Percentiles rank a stretch among this genome's conserved stretches.
These are phyloP conservation scores for Orbilia oligospora DNA, from an alignment of 2,329 filamentous ascomycete genomes.

Conservation along the genomic window DNA sequence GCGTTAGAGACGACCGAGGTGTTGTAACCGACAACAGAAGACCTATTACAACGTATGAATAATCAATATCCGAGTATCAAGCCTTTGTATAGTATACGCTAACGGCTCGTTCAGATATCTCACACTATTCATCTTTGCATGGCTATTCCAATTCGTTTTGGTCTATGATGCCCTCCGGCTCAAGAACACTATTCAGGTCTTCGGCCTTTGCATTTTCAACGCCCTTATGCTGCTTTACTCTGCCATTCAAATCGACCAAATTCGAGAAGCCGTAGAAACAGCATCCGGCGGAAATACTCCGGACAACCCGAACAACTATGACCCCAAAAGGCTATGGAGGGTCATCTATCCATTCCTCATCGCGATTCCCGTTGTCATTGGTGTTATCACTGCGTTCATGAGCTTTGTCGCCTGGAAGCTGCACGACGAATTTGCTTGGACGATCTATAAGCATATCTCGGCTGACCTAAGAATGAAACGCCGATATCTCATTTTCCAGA, in stretches of 20 bases:
- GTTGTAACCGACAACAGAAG: constrained; percentile 69
- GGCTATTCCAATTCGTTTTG: constrained; percentile 89
- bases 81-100: constrained; percentile 22
- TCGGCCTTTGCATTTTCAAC: constrained; percentile 94
- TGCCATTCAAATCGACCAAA: constrained; percentile 92
- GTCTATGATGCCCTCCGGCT: constrained; percentile 93
- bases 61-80: not conserved
- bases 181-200: constrained; percentile 99
- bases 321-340: constrained; percentile 73
- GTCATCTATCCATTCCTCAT: constrained; percentile 82
- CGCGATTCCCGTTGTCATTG: constrained; percentile 87
- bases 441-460: constrained; percentile 98
- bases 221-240: constrained; percentile 92
- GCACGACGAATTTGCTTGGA: constrained; percentile 99
- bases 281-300: constrained; percentile 66
- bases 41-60: constrained; percentile 82
- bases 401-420: constrained; percentile 89
- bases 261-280: constrained; percentile 75
- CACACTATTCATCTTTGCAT: constrained; percentile 96
- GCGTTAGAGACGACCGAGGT: constrained; percentile 66
- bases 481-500: constrained; percentile 95
- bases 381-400: constrained; percentile 80
- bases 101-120: constrained; percentile 69
- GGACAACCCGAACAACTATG: constrained; percentile 34
- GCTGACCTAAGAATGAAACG: constrained; percentile 97